phyloP scores from a whole-genome alignment of 768 basidiomycete genomes.

The Suillus sp. region DNA sequence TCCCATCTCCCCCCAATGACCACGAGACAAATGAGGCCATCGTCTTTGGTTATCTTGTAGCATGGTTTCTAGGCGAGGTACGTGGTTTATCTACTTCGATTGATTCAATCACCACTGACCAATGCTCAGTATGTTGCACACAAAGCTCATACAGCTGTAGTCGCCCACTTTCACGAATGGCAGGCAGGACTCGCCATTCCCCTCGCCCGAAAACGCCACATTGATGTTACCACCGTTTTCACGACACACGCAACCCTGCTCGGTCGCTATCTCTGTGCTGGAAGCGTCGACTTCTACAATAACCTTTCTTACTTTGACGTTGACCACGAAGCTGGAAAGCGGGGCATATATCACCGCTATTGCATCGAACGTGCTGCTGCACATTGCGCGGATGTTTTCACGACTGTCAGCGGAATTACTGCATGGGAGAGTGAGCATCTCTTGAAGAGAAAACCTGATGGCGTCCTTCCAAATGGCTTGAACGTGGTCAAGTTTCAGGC shows the following conservation, averaged over 20 bases:
- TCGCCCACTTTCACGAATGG: constrained; percentile 99
- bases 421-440: constrained; percentile 97
- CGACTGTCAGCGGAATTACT: constrained; percentile 97
- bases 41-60: constrained; percentile 95
- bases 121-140: constrained; percentile 69
- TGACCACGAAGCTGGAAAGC: constrained; percentile 98
- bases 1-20: constrained; percentile 95
- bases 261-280: constrained; percentile 97
- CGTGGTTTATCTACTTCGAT: constrained; percentile 31
- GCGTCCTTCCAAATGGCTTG: constrained; percentile 94
- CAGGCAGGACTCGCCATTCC: constrained; percentile 96
- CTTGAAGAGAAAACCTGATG: constrained; percentile 96
- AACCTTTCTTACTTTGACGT: constrained; percentile 99
- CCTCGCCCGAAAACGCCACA: constrained; percentile 92
- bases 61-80: constrained; percentile 99
- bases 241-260: constrained; percentile 98
- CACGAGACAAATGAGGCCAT: constrained; percentile 99
- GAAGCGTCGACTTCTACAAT: constrained; percentile 99
- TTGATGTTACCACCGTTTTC: constrained; percentile 98
- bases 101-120: constrained; percentile 7
- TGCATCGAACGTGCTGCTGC: constrained; percentile 95
- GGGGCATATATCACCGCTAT: constrained; percentile 97
- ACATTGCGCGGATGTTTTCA: constrained; percentile 98
- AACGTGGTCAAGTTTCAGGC: constrained; percentile 99
- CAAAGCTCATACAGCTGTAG: constrained; percentile 82